phyloP scores from a whole-genome alignment of 495 filamentous ascomycete genomes.

The Alectoria sarmentosa region DNA sequence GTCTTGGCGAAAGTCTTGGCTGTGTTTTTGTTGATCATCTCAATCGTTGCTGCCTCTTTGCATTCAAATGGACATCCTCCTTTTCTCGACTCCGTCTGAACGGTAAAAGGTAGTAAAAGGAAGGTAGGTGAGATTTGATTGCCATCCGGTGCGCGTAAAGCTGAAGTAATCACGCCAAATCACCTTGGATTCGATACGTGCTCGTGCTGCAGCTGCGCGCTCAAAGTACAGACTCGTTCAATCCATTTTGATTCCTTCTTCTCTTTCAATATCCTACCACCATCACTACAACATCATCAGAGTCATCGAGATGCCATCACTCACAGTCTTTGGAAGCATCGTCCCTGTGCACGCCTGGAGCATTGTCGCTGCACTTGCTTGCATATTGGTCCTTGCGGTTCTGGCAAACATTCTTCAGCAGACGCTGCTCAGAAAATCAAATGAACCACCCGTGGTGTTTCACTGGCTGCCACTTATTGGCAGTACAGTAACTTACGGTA shows the following conservation, averaged over 20 bases:
- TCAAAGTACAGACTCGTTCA: background rate
- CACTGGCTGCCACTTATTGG: constrained; percentile 78
- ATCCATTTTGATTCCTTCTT: background rate
- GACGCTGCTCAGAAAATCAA: constrained; percentile 58
- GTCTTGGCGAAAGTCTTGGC: no score
- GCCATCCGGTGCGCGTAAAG: background rate
- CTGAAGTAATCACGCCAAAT: background rate
- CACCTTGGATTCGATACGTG: no score
- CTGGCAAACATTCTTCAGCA: constrained; percentile 62
- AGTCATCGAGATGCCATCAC: background rate
- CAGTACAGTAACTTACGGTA: constrained; percentile 74
- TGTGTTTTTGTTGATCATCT: no score
- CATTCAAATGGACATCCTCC: background rate
- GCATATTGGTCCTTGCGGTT: constrained; percentile 43
- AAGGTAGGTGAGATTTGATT: background rate
- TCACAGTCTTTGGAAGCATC: background rate
- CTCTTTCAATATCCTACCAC: background rate
- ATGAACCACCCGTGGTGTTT: constrained; percentile 76
- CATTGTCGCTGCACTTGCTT: background rate
- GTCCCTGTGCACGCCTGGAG: background rate
- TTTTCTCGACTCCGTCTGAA: background rate
- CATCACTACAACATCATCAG: background rate
- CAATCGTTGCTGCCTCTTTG: background rate
- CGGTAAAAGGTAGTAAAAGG: no score
- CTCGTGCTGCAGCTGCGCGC: background rate